phyloP scores from a whole-genome alignment of 768 basidiomycete genomes.

The Gloeophyllum trabeum region DNA sequence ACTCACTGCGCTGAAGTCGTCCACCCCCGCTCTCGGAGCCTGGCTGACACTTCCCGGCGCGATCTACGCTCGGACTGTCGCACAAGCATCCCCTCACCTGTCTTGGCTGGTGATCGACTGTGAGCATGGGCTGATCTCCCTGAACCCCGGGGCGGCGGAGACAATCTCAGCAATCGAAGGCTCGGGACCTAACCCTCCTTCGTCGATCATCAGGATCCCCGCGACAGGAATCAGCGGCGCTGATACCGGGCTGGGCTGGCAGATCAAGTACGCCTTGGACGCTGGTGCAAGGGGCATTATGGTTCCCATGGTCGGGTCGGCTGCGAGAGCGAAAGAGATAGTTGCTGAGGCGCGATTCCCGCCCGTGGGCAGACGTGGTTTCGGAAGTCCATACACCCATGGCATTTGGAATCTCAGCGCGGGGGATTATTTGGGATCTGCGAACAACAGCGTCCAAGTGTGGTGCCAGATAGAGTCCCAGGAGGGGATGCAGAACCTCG shows the following conservation, averaged over 20 bases:
- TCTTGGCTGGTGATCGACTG: slow-evolving; percentile 61
- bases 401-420: slow-evolving; percentile 40
- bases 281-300: slow-evolving; percentile 55
- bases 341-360: slow-evolving; percentile 52
- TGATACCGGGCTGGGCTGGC: slow-evolving; percentile 37
- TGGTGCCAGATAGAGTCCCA: slow-evolving; percentile 32
- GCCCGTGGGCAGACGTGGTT: slow-evolving; percentile 49
- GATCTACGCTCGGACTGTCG: slow-evolving; percentile 47
- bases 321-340: slow-evolving; percentile 43
- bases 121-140: slow-evolving; percentile 51
- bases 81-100: slow-evolving; percentile 35
- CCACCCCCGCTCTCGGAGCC: slow-evolving; percentile 53
- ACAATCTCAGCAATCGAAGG: slow-evolving; percentile 41
- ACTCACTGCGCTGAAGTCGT: slow-evolving; percentile 36
- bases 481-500: slow-evolving; percentile 27
- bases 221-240: slow-evolving; percentile 41
- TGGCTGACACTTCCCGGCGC: slow-evolving; percentile 55
- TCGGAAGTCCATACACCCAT: slow-evolving; percentile 55
- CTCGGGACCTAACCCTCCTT: slow-evolving; percentile 31
- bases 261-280: slow-evolving; percentile 63
- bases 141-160: slow-evolving; percentile 47
- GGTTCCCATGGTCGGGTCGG: slow-evolving; percentile 59
- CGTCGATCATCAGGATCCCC: slow-evolving; percentile 48
- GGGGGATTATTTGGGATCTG: slow-evolving; percentile 38
- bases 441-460: slow-evolving; percentile 25